Evolutionary conservation across 116 monocot species (phyloP), one percentile per base, ranked within the genome.

Genomic region (Posidonia oceanica): DNA sequence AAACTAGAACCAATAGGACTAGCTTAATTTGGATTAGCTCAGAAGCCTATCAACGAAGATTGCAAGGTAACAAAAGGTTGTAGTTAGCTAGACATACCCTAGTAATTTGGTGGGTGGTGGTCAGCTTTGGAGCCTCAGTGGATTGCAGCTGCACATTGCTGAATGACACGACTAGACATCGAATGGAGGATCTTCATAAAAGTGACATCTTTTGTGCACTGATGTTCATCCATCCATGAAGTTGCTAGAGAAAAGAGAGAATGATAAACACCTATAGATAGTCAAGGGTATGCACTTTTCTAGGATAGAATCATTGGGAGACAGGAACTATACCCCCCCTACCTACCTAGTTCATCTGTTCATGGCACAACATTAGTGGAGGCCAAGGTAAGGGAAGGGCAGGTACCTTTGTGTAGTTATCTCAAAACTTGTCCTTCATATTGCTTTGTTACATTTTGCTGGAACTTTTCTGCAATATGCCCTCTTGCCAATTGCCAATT

Each of bases 191-290:
- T 66, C 41, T 66, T 41, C 18, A 42, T 5, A 7, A 66, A 42
- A 66, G 41, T n/a, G 66, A 66, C 39, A 66, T n/a, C 2, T n/a
- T 66, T 15, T 66, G 4, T 6, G 66, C 41, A 66, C 41, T 42
- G 29, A 29, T 29, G 29, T 29, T 29, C 29, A 39, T 15, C 37
- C 29, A 40, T 64, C 37, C 16, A 40, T 14, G 64, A 3, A 40
- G 64, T 39, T 66, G n/a, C 41, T n/a, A 41, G 41, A 40, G 40
- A 63, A 63, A 66, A 42, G 66, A 66, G 66, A 66, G 66, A 40
- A 42, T 66, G 66, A 5, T 42, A 66, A 18, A 14, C 17, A n/a
- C 39, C 66, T 66, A 66, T 13, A 66, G 13, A 20, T 39, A 66
- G 66, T 14, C 36, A 63, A 63, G 63, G 36, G 23, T n/a, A 17